phyloP scores from a whole-genome alignment of 805 yeast genomes.

The Candida anglica region DNA sequence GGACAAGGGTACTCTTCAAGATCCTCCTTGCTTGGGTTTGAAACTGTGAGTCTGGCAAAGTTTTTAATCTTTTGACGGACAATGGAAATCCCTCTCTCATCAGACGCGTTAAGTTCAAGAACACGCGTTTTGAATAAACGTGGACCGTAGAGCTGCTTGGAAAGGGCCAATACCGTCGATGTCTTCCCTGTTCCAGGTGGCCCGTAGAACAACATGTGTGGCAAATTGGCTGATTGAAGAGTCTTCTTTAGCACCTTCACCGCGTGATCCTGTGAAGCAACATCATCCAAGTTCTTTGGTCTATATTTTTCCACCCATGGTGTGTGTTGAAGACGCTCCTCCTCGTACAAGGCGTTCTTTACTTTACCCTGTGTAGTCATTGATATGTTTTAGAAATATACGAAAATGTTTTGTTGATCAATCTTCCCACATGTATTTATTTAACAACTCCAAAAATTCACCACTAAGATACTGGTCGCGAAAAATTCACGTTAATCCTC shows the following conservation, averaged over 20 bases:
- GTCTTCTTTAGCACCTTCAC: slow-evolving; percentile 79
- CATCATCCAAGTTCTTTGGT: slow-evolving; percentile 81
- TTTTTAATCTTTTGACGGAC: slow-evolving; percentile 82
- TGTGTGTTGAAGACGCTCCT: slow-evolving; percentile 46
- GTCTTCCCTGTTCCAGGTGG: slow-evolving; percentile 96
- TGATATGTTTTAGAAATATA: no score
- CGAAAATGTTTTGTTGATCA: no score
- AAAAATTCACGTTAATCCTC: no score
- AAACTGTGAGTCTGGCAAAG: slow-evolving; percentile 80
- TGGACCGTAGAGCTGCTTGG: slow-evolving; percentile 76
- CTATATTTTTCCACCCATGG: slow-evolving; percentile 97
- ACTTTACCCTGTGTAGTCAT: no score
- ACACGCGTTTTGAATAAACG: slow-evolving; percentile 63
- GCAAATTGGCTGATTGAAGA: slow-evolving; percentile 73
- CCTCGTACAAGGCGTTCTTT: slow-evolving; percentile 19
- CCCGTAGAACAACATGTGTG: slow-evolving; percentile 89
- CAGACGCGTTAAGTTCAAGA: slow-evolving; percentile 83
- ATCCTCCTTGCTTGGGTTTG: slow-evolving; percentile 73
- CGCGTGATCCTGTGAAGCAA: slow-evolving; percentile 89
- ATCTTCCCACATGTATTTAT: no score
- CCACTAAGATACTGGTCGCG: no score
- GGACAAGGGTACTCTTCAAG: slow-evolving; percentile 85
- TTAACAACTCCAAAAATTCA: no score
- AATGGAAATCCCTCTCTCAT: slow-evolving; percentile 85
- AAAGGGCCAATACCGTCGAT: slow-evolving; percentile 79